Conservation (phyloP, 2,329 filamentous ascomycete species). For the Trichophyton simii region DNA sequence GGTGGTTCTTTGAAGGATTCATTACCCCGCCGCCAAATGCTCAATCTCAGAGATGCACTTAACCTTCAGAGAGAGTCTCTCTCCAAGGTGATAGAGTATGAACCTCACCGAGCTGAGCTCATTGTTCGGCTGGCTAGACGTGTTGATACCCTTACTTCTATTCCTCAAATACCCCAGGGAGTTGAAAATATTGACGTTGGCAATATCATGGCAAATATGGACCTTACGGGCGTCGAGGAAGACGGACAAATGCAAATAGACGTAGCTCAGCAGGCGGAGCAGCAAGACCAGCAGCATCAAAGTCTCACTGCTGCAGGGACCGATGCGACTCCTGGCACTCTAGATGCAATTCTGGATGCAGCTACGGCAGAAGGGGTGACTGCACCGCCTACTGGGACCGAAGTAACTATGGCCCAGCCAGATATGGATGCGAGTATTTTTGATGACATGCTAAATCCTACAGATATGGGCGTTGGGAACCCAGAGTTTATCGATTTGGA, state of each 20-base stretch:
- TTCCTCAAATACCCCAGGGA: constrained; percentile 20
- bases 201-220: constrained; percentile 33
- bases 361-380: constrained; percentile 25
- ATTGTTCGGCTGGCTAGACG: constrained; percentile 35
- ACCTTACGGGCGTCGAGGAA: constrained; percentile 19
- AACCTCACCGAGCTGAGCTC: constrained; percentile 33
- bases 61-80: constrained; percentile 28
- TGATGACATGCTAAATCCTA: constrained; percentile 33
- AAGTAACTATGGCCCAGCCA: constrained; percentile 1
- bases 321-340: constrained; percentile 22
- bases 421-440: constrained; percentile 22
- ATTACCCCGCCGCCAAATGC: constrained; percentile 20
- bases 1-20: constrained; percentile 23
- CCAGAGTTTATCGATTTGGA: constrained; percentile 35
- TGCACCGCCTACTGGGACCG: constrained; percentile 18
- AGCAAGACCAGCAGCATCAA: constrained; percentile 2
- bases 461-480: constrained; percentile 32
- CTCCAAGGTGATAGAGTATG: constrained; percentile 30
- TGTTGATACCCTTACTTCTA: constrained; percentile 29
- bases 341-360: constrained; percentile 30
- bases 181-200: constrained; percentile 31
- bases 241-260: constrained; percentile 7
- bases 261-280: background rate
- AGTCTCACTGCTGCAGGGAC: constrained; percentile 3
- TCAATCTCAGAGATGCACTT: constrained; percentile 33